Conservation (phyloP, 768 basidiomycete species). For the Suillus placidus region DNA sequence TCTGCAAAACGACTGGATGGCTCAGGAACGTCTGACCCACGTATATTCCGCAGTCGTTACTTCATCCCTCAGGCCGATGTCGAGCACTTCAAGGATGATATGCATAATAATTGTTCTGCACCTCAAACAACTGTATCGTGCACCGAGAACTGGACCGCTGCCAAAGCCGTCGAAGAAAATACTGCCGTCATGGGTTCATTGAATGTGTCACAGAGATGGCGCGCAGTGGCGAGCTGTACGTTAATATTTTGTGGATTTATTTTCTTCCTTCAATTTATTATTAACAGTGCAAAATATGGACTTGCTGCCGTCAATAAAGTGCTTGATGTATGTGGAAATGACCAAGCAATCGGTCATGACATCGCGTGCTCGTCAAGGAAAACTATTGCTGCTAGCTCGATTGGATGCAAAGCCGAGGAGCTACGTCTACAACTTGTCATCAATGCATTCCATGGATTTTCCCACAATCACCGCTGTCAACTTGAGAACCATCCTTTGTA, state of each 20-base stretch:
- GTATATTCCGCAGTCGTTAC: slow-evolving; percentile 26
- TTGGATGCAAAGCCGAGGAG: slow-evolving; percentile 13
- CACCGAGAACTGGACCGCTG: slow-evolving; percentile 38
- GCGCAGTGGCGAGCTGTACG: slow-evolving; percentile 40
- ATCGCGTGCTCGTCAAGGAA: slow-evolving; percentile 30
- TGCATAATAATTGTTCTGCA: neutral
- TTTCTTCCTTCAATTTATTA: too few species aligned
- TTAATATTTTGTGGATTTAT: too few species aligned
- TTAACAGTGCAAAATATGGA: slow-evolving; percentile 3
- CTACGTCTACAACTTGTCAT: slow-evolving; percentile 13
- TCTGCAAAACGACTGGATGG: slow-evolving; percentile 29
- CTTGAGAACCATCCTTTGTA: slow-evolving; percentile 19
- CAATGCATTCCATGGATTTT: too few species aligned
- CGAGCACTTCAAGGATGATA: slow-evolving; percentile 26
- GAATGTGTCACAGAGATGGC: slow-evolving; percentile 37
- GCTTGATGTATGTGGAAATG: slow-evolving; percentile 23
- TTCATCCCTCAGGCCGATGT: slow-evolving; percentile 31
- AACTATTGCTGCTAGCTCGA: slow-evolving; percentile 20
- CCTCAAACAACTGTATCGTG: slow-evolving; percentile 15
- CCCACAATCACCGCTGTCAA: slow-evolving; percentile 20
- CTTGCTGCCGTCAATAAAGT: slow-evolving; percentile 22
- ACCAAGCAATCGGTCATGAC: slow-evolving; percentile 26
- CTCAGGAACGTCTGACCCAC: slow-evolving; percentile 21
- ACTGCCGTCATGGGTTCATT: slow-evolving; percentile 38
- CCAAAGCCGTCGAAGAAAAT: slow-evolving; percentile 29